phyloP scores from a whole-genome alignment of 345 rosid species.

The Citrus glauca region DNA sequence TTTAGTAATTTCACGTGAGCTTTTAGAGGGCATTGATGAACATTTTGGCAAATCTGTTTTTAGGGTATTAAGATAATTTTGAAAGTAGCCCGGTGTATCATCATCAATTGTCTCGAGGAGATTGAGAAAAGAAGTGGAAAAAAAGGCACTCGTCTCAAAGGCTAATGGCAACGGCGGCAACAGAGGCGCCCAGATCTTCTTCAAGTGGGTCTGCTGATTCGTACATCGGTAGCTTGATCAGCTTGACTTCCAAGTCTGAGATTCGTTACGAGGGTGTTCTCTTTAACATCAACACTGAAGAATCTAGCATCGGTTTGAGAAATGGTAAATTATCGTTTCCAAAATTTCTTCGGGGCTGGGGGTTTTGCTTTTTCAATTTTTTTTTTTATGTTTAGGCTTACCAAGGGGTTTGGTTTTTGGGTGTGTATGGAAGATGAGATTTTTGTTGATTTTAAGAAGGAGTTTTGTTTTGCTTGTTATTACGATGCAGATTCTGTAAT shows the following conservation, averaged over 20 bases:
- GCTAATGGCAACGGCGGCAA: constrained; percentile 17
- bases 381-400: not conserved
- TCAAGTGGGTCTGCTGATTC: constrained; percentile 33
- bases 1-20: too few species aligned
- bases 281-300: constrained; percentile 53
- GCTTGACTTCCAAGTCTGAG: constrained; percentile 62
- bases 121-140: not conserved
- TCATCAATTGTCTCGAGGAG: too few species aligned
- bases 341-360: not conserved
- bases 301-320: constrained; percentile 56
- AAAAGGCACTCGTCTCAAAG: not conserved
- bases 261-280: constrained; percentile 60
- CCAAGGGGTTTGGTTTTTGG: not conserved
- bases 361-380: not conserved
- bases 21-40: too few species aligned
- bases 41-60: too few species aligned
- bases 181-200: constrained; percentile 22
- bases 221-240: constrained; percentile 54
- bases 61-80: too few species aligned
- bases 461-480: not conserved
- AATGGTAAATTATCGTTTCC: constrained; percentile 30
- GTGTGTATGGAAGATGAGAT: not conserved
- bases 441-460: not conserved
- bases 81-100: too few species aligned
- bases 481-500: not conserved